phyloP scores from a whole-genome alignment of 805 yeast species.

The Zygoascus biomembranicola region DNA sequence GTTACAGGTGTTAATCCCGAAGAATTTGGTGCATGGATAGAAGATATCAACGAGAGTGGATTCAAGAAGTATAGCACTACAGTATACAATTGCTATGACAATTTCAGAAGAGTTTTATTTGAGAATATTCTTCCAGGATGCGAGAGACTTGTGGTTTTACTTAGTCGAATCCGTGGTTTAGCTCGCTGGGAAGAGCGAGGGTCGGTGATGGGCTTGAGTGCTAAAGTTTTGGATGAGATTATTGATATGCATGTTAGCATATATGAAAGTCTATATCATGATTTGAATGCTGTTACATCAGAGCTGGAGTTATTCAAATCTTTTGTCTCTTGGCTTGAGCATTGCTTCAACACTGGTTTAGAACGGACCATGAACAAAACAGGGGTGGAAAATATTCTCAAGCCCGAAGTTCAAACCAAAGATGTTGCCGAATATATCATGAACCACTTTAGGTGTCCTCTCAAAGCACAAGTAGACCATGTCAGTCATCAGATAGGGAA shows the following conservation, averaged over 20 bases:
- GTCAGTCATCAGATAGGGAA: background rate
- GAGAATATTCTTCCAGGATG: slow-evolving; percentile 39
- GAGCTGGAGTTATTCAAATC: slow-evolving; percentile 15
- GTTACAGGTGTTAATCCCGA: slow-evolving; percentile 11
- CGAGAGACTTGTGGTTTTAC: slow-evolving; percentile 40
- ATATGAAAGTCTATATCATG: background rate
- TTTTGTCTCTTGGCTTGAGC: slow-evolving; percentile 17
- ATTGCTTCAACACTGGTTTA: slow-evolving; percentile 12
- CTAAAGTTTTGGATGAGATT: slow-evolving; percentile 3
- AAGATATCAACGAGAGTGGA: slow-evolving; percentile 50
- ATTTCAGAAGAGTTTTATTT: slow-evolving; percentile 34
- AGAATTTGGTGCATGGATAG: slow-evolving; percentile 40
- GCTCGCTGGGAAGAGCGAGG: slow-evolving; percentile 33
- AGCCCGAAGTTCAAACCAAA: slow-evolving; percentile 10
- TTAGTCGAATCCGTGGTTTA: slow-evolving; percentile 37
- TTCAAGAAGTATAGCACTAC: slow-evolving; percentile 38
- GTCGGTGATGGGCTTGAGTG: slow-evolving; percentile 13
- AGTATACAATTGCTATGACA: slow-evolving; percentile 39
- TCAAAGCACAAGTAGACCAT: background rate
- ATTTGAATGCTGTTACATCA: slow-evolving; percentile 5
- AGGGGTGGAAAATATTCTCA: slow-evolving; percentile 1
- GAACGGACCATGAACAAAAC: slow-evolving; percentile 7
- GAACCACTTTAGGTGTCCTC: slow-evolving; percentile 3
- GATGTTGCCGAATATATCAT: slow-evolving; percentile 14
- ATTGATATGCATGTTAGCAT: background rate